phyloP scores from a whole-genome alignment of 768 basidiomycete genomes.

The Candolleomyces efflorescens region DNA sequence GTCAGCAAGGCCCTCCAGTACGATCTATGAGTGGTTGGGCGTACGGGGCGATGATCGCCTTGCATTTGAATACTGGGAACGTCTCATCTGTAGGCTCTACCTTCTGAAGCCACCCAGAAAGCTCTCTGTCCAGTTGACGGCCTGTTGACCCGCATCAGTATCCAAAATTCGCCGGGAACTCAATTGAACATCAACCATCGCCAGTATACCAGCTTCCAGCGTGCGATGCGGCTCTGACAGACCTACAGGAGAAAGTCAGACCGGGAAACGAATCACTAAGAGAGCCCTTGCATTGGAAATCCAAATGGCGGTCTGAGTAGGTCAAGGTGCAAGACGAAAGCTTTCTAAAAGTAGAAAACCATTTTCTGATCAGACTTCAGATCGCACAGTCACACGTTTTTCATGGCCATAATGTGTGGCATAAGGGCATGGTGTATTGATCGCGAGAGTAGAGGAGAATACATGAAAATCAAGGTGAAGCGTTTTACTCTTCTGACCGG shows the following conservation, averaged over 20 bases:
- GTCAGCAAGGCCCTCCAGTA: neutral
- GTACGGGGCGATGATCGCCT: constrained; percentile 94
- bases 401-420: constrained; percentile 4
- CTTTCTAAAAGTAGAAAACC: constrained; percentile 3
- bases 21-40: neutral
- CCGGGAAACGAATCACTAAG: neutral
- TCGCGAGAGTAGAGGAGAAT: constrained; percentile 44
- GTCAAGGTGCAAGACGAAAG: neutral
- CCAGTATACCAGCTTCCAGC: constrained; percentile 88
- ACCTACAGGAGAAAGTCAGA: neutral
- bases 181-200: constrained; percentile 41
- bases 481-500: constrained; percentile 85
- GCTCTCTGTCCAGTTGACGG: constrained; percentile 52
- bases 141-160: constrained; percentile 33
- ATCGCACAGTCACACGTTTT: constrained; percentile 1
- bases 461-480: constrained; percentile 40
- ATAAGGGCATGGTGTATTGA: constrained; percentile 44
- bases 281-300: constrained; percentile 2
- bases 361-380: neutral
- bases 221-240: constrained; percentile 62
- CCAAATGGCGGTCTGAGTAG: neutral
- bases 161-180: neutral
- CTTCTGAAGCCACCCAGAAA: constrained; percentile 57
- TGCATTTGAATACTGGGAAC: constrained; percentile 65
- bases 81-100: constrained; percentile 41